These are phyloP conservation scores for Physaria fendleri DNA, from an alignment of 345 rosid genomes.

Conservation along the genomic window DNA sequence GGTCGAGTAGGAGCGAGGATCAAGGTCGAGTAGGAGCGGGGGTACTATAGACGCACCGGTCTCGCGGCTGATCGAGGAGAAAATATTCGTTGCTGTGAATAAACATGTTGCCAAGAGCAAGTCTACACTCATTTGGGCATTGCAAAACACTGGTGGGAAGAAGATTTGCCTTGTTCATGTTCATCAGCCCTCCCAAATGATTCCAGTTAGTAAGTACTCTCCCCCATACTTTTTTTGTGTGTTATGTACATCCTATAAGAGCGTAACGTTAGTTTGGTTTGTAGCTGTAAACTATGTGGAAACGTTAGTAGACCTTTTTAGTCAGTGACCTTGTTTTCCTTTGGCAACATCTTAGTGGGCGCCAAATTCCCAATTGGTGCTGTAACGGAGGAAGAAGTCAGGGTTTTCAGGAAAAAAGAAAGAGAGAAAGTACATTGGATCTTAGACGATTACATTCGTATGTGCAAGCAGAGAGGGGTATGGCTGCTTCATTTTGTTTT, in stretches of 20 bases:
- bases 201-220: slow-evolving; percentile 63
- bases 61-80: slow-evolving; percentile 51
- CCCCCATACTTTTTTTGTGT: neutral
- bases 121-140: slow-evolving; percentile 54
- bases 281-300: neutral
- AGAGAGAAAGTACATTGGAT: no score
- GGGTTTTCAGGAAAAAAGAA: no score
- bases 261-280: neutral
- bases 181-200: slow-evolving; percentile 57
- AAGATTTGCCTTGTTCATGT: slow-evolving; percentile 68
- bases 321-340: neutral
- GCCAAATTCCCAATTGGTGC: no score
- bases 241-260: neutral
- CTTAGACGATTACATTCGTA: no score
- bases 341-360: no score
- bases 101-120: slow-evolving; percentile 45
- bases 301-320: neutral
- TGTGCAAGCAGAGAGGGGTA: no score
- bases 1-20: slow-evolving; percentile 30
- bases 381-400: no score
- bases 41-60: slow-evolving; percentile 33
- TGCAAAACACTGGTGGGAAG: slow-evolving; percentile 66
- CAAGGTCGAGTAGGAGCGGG: slow-evolving; percentile 31
- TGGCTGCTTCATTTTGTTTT: no score
- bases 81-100: slow-evolving; percentile 60